Evolutionary conservation across 257 asterid species (phyloP), one percentile per base, ranked within the genome.

Genomic region (Rhazya stricta): DNA sequence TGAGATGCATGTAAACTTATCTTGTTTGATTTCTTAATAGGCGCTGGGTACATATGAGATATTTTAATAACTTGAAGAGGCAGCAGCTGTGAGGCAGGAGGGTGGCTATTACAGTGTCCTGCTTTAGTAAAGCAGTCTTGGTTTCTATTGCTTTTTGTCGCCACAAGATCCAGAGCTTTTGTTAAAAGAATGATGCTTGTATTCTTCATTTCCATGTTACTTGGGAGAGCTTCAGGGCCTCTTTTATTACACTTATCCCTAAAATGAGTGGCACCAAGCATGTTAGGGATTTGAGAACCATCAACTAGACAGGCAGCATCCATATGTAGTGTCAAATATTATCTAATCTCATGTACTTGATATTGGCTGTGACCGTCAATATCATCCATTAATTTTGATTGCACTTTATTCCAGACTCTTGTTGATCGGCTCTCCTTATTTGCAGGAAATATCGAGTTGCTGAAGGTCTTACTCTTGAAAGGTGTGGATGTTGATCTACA

Each of bases 361-460:
- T 43, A 29, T 58, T 27, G 58, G 58, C 58, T 6, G 27, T 36
- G 27, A 34, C 27, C 36, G 27, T 63, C 36, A 2, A 36, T 65
- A 36, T 8, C 43, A 36, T 18, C 29, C 69, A 15, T 34, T 62
- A 27, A 15, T 56, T 19, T 29, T 34, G 46, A 36, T 37, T 65
- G 70, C 45, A 10, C 1, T 16, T 62, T 36, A 11, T 65, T 37
- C 70, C 29, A 21, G 42, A 46, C 63, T 71, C 19, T 48, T 72
- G 15, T 21, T 67, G n/a, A 46, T 67, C 39, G 43, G 25, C 61
- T 58, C 43, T 25, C 79, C 74, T 84, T 74, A 27, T 48, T 73
- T 82, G 89, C 90, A 92, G 99, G 98, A 67, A 88, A 91, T 83
- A 74, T 81, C 74, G 96, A 92, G 76, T 77, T 91, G 80, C 83